Conservation (phyloP, 2,329 filamentous ascomycete species). For the Fusarium sp. region DNA sequence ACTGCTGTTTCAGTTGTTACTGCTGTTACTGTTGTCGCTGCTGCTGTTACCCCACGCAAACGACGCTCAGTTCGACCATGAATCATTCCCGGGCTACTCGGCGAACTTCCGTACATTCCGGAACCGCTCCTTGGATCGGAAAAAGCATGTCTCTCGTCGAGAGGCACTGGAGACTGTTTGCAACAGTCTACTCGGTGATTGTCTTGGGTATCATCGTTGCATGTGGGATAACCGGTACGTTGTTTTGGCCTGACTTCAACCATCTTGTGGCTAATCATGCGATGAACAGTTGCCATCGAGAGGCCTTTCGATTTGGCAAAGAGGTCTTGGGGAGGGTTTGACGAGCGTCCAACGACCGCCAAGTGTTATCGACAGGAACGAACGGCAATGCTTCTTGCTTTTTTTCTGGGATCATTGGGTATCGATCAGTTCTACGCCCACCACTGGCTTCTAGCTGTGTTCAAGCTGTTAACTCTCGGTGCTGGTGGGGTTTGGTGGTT, state of each 20-base stretch:
- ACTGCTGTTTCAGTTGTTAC: neutral
- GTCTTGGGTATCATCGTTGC: neutral
- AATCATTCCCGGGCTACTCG: neutral
- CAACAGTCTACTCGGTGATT: neutral
- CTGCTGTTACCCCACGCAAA: neutral
- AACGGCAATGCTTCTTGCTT: conserved; percentile 33
- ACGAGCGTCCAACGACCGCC: conserved; percentile 23
- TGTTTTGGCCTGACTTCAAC: neutral
- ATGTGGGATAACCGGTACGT: neutral
- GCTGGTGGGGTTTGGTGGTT: conserved; percentile 25
- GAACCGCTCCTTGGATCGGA: neutral
- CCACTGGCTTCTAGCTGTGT: conserved; percentile 32
- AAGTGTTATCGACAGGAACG: conserved; percentile 40
- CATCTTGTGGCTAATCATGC: neutral
- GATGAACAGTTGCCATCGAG: neutral
- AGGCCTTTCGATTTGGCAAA: neutral
- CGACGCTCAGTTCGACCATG: neutral
- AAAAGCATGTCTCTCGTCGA: neutral
- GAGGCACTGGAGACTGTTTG: neutral
- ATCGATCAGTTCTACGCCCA: conserved; percentile 40
- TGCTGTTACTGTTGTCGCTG: neutral
- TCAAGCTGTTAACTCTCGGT: conserved; percentile 38
- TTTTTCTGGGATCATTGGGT: conserved; percentile 29
- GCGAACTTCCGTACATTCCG: neutral
- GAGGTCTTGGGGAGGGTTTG: conserved; percentile 31